These are phyloP conservation scores for Ceratocystis ficicola DNA, from an alignment of 2,329 filamentous ascomycete species.

Conservation along the genomic window DNA sequence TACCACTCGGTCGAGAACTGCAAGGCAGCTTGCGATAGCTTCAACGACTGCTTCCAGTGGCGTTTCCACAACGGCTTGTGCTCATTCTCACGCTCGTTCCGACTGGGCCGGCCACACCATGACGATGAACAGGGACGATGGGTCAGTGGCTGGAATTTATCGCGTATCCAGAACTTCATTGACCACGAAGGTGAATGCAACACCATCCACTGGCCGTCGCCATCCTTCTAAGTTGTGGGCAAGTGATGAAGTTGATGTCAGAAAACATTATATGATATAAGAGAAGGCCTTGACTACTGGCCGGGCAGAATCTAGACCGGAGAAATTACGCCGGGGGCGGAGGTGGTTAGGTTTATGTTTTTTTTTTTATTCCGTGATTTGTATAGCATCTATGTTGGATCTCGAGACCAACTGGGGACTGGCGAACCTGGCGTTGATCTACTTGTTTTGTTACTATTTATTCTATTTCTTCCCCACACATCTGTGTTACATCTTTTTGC, in stretches of 20 bases:
- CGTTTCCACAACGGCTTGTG: conserved; percentile 33
- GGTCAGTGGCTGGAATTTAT: conserved; percentile 34
- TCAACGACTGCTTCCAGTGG: conserved; percentile 33
- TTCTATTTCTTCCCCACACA: background rate
- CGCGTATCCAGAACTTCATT: conserved; percentile 32
- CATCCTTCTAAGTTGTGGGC: conserved; percentile 3
- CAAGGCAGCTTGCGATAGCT: conserved; percentile 33
- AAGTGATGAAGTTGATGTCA: background rate
- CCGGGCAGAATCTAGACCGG: no score
- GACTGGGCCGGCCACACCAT: conserved; percentile 32
- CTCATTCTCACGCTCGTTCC: conserved; percentile 29
- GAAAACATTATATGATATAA: background rate
- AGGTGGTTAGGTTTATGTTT: conserved; percentile 5
- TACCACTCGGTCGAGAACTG: conserved; percentile 35
- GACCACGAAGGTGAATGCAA: conserved; percentile 30
- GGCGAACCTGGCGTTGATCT: conserved; percentile 9
- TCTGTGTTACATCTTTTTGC: background rate
- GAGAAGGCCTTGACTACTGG: no score
- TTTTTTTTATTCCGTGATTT: conserved; percentile 8
- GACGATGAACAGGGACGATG: conserved; percentile 28
- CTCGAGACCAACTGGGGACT: conserved; percentile 6
- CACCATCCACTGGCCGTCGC: conserved; percentile 28
- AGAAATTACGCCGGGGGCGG: background rate
- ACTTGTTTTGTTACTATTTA: background rate
- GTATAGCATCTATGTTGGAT: conserved; percentile 7